Evolutionary conservation across 1,139 yeast species (phyloP).

Genomic region (Pichia sp.): DNA sequence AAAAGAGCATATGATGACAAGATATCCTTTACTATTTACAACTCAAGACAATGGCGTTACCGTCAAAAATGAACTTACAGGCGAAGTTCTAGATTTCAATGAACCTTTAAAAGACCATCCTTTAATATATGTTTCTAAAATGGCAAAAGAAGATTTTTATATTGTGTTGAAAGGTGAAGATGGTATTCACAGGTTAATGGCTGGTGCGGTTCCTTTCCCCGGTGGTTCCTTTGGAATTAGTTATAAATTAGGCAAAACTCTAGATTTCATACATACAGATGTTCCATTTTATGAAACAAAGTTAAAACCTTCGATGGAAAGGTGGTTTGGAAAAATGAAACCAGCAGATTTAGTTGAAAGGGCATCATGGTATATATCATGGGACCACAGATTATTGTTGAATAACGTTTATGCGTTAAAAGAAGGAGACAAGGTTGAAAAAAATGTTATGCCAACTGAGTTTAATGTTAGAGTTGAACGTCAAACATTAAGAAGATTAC

Average conservation of each 20-base stretch:
- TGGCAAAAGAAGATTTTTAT: conserved; percentile 73
- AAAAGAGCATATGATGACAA: conserved; percentile 47
- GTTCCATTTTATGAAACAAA: conserved; percentile 70
- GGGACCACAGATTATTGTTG: conserved; percentile 57
- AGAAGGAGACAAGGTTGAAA: conserved; percentile 34
- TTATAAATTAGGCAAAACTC: conserved; percentile 50
- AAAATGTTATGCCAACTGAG: conserved; percentile 31
- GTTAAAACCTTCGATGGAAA: conserved; percentile 65
- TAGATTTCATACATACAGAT: conserved; percentile 60
- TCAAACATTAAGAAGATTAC: conserved; percentile 48
- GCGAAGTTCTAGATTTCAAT: conserved; percentile 54
- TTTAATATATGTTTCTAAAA: conserved; percentile 51
- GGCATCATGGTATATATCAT: conserved; percentile 69
- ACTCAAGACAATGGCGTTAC: conserved; percentile 43
- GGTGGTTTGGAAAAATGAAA: conserved; percentile 59
- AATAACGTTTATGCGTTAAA: conserved; percentile 48
- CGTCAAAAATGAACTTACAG: conserved; percentile 54
- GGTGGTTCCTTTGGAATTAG: conserved; percentile 66
- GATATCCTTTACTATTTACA: conserved; percentile 60
- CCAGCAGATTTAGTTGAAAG: conserved; percentile 61
- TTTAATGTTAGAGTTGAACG: conserved; percentile 52
- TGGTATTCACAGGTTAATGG: conserved; percentile 57
- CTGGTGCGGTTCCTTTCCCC: conserved; percentile 74
- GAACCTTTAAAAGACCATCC: conserved; percentile 59
- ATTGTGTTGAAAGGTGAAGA: conserved; percentile 51